Percentiles rank a stretch among this genome's conserved stretches.
phyloP scores from a whole-genome alignment of 2,329 filamentous ascomycete species.

The Coniella lustricola region DNA sequence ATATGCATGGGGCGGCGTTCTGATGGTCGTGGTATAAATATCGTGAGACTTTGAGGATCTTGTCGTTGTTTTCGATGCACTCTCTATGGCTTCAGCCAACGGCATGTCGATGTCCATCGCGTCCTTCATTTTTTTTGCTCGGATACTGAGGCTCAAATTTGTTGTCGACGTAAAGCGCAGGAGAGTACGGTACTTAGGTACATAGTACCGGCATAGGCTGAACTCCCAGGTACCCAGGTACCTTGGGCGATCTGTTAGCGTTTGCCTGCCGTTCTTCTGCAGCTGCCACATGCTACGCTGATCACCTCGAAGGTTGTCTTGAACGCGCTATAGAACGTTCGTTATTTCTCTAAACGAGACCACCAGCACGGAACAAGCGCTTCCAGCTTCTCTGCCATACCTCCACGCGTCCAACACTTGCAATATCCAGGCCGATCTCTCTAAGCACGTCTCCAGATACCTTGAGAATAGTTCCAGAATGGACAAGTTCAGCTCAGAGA shows the following conservation, averaged over 20 bases:
- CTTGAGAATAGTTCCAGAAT: not conserved
- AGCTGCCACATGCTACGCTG: not conserved
- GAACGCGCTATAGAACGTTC: not conserved
- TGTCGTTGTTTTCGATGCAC: constrained; percentile 22
- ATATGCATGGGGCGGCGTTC: constrained; percentile 48
- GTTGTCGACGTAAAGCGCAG: not conserved
- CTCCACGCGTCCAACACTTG: too few relatives aligned
- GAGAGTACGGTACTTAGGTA: not conserved
- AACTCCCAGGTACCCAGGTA: not conserved
- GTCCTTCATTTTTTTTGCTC: not conserved
- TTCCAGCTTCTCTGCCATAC: too few relatives aligned
- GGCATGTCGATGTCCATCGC: constrained; percentile 21
- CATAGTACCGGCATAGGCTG: too few relatives aligned
- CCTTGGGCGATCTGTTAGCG: not conserved
- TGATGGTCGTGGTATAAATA: constrained; percentile 45
- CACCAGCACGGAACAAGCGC: too few relatives aligned
- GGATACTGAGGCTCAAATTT: not conserved
- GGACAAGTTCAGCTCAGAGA: constrained; percentile 8
- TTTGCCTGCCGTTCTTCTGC: not conserved
- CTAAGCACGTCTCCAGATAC: not conserved
- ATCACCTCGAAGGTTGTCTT: not conserved
- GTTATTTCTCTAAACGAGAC: not conserved
- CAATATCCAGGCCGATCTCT: not conserved
- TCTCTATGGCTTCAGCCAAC: not conserved
- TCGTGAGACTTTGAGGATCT: constrained; percentile 39